Base-by-base conservation (phyloP, 768 basidiomycete species). In the Hysterangium stoloniferum region DNA sequence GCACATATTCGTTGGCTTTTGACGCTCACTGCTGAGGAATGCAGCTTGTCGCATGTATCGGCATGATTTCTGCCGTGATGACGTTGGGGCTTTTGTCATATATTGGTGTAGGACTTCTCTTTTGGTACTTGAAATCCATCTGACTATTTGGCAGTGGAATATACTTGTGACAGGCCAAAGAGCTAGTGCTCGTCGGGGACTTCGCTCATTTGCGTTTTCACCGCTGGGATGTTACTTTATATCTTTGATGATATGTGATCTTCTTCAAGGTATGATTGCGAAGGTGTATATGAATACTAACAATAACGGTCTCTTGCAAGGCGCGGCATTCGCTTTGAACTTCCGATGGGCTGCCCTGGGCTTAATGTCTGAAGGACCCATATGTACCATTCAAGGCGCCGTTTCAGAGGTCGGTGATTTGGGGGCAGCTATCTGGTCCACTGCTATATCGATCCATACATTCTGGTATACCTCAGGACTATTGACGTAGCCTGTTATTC, bases 391-490 rank as follows among this genome's bases (percentile, higher is more conserved):
- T 9, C 46, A 35, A 12, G 28, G 32, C 13, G 32, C 20, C 1
- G 46, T 33, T 13, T 48, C 46, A 35, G 27, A 48, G 36, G 20
- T 48, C 8, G 46, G 46, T 1, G 46, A 48, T 34, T 24, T 48
- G 32, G 46, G 46, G 3, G 46, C 46, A 24, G 46, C 46, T n/a
- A 34, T 48, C 19, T 48, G 46, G 32, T 48, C 46, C 29, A 17
- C 35, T 11, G 24, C 46, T n/a, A 27, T 20, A 32, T 48, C 32
- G 20, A 34, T 33, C 15, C 32, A 48, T 45, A 45, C 46, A 4
- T 48, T 48, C 24, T 48, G 32, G 46, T 48, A 11, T 9, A 34
- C 22, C 15, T 45, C 12, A 17, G 31, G 9, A 15, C 32, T 32
- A 27, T 45, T n/a, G n/a, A 45, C 31, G 7, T 3, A n/a, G 19